These are phyloP conservation scores for Sedum album DNA, from an alignment of 164 flowering plant genomes.

Conservation along the genomic window DNA sequence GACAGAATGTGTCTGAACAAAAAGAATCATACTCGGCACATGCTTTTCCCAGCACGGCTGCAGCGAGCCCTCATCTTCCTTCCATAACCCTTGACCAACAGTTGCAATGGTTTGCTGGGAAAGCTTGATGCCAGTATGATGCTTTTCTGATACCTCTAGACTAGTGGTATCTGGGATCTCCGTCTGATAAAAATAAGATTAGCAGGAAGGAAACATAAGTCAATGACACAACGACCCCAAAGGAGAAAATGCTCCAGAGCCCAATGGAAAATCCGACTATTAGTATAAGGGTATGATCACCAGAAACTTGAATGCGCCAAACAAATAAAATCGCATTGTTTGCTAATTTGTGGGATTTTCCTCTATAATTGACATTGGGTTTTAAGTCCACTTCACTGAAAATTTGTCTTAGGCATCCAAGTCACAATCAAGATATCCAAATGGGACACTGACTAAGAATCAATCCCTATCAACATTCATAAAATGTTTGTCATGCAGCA, in stretches of 20 bases:
- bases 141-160: neutral
- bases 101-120: neutral
- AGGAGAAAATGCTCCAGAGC: neutral
- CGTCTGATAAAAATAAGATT: neutral
- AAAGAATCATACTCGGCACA: neutral
- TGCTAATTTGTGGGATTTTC: too few species aligned
- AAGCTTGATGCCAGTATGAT: constrained; percentile 6
- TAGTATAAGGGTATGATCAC: neutral
- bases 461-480: too few species aligned
- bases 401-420: too few species aligned
- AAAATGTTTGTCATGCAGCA: too few species aligned
- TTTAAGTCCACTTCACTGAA: too few species aligned
- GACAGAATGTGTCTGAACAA: neutral
- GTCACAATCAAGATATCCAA: too few species aligned
- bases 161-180: neutral
- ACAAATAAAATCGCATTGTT: too few species aligned
- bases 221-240: neutral
- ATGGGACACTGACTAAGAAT: too few species aligned
- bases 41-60: constrained; percentile 8
- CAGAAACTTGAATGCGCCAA: too few species aligned
- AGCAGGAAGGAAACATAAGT: neutral
- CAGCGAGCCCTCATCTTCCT: neutral
- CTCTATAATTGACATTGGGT: too few species aligned
- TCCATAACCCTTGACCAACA: neutral
- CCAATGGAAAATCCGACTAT: neutral